phyloP scores from a whole-genome alignment of 805 yeast species.

The Lipomyces sp. region DNA sequence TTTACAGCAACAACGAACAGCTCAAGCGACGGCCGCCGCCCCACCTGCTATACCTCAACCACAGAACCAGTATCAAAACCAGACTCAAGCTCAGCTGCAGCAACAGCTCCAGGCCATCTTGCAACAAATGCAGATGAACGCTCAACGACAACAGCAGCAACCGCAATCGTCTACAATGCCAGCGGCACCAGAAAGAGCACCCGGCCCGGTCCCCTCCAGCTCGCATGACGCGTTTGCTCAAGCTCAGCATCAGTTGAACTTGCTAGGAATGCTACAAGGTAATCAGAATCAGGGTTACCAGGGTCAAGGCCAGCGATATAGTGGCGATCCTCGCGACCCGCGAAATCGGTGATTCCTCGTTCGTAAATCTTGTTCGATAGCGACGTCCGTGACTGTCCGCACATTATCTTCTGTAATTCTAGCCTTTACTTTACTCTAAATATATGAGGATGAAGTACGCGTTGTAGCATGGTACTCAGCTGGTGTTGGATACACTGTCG shows the following conservation, averaged over 20 bases:
- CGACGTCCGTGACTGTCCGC: background rate
- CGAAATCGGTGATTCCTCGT: constrained; percentile 1
- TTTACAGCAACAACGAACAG: constrained; percentile 17
- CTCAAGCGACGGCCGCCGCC: constrained; percentile 15
- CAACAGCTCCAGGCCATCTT: constrained; percentile 29
- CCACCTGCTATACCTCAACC: constrained; percentile 20
- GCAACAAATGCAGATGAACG: constrained; percentile 27
- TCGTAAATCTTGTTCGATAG: background rate
- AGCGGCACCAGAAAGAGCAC: constrained; percentile 1
- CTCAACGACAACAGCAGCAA: constrained; percentile 11
- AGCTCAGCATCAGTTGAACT: constrained; percentile 31
- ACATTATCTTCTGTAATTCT: background rate
- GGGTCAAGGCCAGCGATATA: constrained; percentile 17
- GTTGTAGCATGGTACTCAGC: background rate
- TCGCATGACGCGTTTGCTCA: constrained; percentile 24
- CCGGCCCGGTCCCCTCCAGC: constrained; percentile 3
- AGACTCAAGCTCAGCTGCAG: constrained; percentile 28
- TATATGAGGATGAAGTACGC: background rate
- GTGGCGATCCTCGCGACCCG: constrained; percentile 7
- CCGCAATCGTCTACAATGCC: constrained; percentile 10
- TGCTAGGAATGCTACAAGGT: constrained; percentile 26
- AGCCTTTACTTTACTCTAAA: background rate
- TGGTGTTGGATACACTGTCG: background rate
- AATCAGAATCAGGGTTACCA: constrained; percentile 13
- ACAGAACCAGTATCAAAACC: constrained; percentile 20